Evolutionary conservation across 2,329 filamentous ascomycete species (phyloP).

Genomic region (Magnaporthiopsis incrustans): DNA sequence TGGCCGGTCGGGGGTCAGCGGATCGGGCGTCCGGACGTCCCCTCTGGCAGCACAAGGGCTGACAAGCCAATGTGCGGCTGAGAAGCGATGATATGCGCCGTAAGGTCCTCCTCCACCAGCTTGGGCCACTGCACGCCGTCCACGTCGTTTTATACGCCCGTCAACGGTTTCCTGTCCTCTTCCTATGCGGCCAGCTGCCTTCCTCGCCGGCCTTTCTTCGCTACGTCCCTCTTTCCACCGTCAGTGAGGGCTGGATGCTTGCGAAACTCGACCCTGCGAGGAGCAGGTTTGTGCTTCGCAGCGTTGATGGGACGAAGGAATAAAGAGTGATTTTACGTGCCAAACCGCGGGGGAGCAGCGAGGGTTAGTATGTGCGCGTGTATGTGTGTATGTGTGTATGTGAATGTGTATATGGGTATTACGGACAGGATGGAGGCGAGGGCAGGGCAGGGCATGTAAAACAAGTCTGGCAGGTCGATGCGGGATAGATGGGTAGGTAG

Average conservation of each 20-base stretch:
- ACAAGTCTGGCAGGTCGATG: background rate
- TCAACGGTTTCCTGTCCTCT: background rate
- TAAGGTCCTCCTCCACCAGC: conserved; percentile 5
- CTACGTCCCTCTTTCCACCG: background rate
- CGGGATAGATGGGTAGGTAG: background rate
- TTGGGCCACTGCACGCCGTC: background rate
- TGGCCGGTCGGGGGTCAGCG: background rate
- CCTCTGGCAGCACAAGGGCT: background rate
- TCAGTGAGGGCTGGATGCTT: background rate
- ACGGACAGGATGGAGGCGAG: background rate
- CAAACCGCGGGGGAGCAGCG: no score
- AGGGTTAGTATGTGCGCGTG: background rate
- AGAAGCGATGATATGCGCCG: background rate
- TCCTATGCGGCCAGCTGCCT: background rate
- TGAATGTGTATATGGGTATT: background rate
- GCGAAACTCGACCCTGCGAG: background rate
- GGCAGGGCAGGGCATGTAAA: background rate
- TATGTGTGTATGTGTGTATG: background rate
- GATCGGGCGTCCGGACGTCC: conserved; percentile 1
- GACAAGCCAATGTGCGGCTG: conserved; percentile 2
- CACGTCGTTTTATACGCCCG: background rate
- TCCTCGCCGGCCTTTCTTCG: background rate
- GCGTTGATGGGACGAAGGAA: background rate
- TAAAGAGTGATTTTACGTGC: background rate
- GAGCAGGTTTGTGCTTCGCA: background rate